Evolutionary conservation across 2,329 filamentous ascomycete species (phyloP), one percentile per base, ranked within the genome.

Genomic region (Calonectria ilicicola): DNA sequence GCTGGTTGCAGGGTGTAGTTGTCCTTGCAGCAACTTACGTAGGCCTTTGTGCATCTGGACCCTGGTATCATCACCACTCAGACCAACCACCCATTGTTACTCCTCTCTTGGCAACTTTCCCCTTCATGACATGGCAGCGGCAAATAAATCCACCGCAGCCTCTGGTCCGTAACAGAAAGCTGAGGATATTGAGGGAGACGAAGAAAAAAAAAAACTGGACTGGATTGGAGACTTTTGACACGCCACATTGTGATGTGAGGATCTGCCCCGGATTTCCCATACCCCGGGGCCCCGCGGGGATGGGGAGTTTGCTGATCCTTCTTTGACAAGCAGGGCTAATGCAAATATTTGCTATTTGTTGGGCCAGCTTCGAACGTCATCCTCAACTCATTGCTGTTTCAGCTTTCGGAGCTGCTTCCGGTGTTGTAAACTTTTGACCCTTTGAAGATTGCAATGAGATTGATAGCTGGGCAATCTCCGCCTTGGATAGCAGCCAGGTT

Each of bases 251-350:
- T 53, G 56, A 63, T 21, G 64, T 47, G 23, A 38, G n/a, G 51
- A n/a, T 40, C 26, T 66, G 19, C 63, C 63, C 63, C 69, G 40
- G 64, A 47, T 46, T 56, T 32, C 29, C 27, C 14, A 26, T 58
- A 40, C 62, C 62, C 58, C 56, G 69, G 69, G 56, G 56, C 69
- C 69, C 69, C 69, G 53, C 21, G 56, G 69, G 69, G 53, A 32
- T 2, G 65, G 23, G n/a, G n/a, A 44, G 44, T 44, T 49, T 62
- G 44, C 19, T 38, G 32, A 38, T 42, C 29, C 19, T 26, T 21
- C 26, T 51, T 38, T n/a, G 40, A 38, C 44, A 64, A 47, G 38
- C 15, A 46, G 23, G 47, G 42, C 26, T 38, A 21, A 40, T 17
- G 27, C 35, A 19, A 10, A 44, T 21, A 40, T 58, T 2, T 38